Percentiles rank a stretch among this genome's conserved stretches.
phyloP scores from a whole-genome alignment of 2,329 filamentous ascomycete species.

The Aspergillus japonicus region DNA sequence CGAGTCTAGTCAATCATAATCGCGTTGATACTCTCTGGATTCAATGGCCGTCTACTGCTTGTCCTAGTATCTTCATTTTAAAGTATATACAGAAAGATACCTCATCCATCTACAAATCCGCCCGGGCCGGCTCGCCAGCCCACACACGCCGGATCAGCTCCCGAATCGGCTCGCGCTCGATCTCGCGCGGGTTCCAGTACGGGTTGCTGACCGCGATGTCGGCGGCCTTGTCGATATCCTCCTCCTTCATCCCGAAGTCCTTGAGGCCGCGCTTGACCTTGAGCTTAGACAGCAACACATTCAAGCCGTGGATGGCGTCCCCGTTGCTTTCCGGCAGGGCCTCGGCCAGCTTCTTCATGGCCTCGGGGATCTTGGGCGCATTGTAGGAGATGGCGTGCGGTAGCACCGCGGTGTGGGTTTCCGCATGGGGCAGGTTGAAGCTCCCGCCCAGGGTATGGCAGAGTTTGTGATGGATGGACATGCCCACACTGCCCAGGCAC shows the following conservation, averaged over 20 bases:
- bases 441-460: constrained; percentile 64
- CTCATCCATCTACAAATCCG: constrained; percentile 45
- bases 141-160: constrained; percentile 61
- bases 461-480: constrained; percentile 67
- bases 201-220: constrained; percentile 59
- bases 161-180: constrained; percentile 53
- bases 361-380: constrained; percentile 53
- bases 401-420: constrained; percentile 63
- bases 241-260: constrained; percentile 59
- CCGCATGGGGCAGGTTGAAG: constrained; percentile 64
- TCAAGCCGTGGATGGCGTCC: constrained; percentile 58
- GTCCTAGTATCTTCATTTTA: neutral
- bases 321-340: constrained; percentile 58
- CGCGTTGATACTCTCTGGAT: neutral
- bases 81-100: constrained; percentile 8
- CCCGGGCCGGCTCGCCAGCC: constrained; percentile 58
- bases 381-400: constrained; percentile 65
- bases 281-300: constrained; percentile 55
- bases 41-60: neutral
- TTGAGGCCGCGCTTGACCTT: constrained; percentile 55
- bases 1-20: neutral
- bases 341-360: constrained; percentile 54
- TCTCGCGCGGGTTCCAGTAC: constrained; percentile 59
- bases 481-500: constrained; percentile 59
- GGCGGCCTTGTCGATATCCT: constrained; percentile 59